Evolutionary conservation across 2,329 filamentous ascomycete genomes (phyloP).

Genomic region (Neurospora sp.): DNA sequence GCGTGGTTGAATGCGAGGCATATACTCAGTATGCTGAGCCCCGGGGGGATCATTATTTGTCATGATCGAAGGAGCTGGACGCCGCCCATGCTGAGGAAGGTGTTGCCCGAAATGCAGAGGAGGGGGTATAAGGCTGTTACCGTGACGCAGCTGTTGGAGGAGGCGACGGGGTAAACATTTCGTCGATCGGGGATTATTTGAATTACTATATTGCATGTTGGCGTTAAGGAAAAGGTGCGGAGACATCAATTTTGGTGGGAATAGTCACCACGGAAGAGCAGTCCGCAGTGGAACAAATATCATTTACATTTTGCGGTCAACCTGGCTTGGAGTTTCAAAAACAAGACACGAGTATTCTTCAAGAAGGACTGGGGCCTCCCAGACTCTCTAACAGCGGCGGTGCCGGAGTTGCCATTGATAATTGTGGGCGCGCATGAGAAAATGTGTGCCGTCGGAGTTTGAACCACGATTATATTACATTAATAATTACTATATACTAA

Average conservation of each 20-base stretch:
- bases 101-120: slow-evolving; percentile 60
- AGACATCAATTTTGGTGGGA: neutral
- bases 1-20: slow-evolving; percentile 64
- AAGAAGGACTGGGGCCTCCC: neutral
- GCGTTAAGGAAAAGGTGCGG: neutral
- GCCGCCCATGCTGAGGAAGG: slow-evolving; percentile 61
- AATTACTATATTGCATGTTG: neutral
- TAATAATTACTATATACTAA: neutral
- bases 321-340: neutral
- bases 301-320: neutral
- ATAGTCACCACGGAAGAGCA: neutral
- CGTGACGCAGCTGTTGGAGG: slow-evolving; percentile 54
- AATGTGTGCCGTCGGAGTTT: neutral
- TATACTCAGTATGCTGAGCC: slow-evolving; percentile 67
- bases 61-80: slow-evolving; percentile 83
- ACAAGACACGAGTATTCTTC: accelerated
- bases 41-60: slow-evolving; percentile 73
- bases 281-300: neutral
- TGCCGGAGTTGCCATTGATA: neutral
- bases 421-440: neutral
- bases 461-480: neutral
- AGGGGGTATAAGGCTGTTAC: slow-evolving; percentile 64
- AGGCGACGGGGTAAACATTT: slow-evolving; percentile 13
- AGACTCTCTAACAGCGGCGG: neutral
- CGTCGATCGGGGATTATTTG: neutral